phyloP scores from a whole-genome alignment of 2,329 filamentous ascomycete species.

The Curvularia lunata region DNA sequence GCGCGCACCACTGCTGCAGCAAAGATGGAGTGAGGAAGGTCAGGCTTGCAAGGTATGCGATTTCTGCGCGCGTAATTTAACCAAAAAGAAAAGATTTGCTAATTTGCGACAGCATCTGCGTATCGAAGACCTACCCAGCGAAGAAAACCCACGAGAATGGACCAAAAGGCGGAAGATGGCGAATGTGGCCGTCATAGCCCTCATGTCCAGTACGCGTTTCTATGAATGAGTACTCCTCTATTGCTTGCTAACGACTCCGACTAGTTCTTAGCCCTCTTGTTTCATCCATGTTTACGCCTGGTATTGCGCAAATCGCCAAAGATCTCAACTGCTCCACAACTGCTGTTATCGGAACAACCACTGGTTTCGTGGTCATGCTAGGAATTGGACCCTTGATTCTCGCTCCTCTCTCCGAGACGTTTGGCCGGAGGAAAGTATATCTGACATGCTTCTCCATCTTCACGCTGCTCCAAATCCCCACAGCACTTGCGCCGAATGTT shows the following conservation, averaged over 20 bases:
- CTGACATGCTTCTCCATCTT: constrained; percentile 55
- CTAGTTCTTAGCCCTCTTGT: constrained; percentile 56
- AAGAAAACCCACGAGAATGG: constrained; percentile 57
- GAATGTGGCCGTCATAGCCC: constrained; percentile 59
- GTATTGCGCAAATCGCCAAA: constrained; percentile 58
- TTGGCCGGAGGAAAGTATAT: constrained; percentile 55
- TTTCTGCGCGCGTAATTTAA: background rate
- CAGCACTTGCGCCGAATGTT: constrained; percentile 57
- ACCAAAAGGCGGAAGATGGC: constrained; percentile 52
- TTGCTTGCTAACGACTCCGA: constrained; percentile 1
- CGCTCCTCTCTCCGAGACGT: constrained; percentile 56
- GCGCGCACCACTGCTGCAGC: constrained; percentile 49
- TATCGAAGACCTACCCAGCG: constrained; percentile 42
- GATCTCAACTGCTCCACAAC: constrained; percentile 52
- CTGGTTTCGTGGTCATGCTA: constrained; percentile 58
- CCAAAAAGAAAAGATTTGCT: background rate
- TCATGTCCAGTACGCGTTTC: constrained; percentile 54
- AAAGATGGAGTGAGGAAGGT: constrained; percentile 40
- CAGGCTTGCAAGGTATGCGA: constrained; percentile 39
- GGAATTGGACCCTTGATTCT: constrained; percentile 57
- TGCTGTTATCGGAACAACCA: constrained; percentile 57
- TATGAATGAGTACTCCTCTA: background rate
- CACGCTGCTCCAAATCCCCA: constrained; percentile 56
- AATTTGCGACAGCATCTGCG: constrained; percentile 30
- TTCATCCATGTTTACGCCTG: constrained; percentile 60